Conservation (phyloP, 192 early-diverging fungal genomes). For the Coemansia sp. region DNA sequence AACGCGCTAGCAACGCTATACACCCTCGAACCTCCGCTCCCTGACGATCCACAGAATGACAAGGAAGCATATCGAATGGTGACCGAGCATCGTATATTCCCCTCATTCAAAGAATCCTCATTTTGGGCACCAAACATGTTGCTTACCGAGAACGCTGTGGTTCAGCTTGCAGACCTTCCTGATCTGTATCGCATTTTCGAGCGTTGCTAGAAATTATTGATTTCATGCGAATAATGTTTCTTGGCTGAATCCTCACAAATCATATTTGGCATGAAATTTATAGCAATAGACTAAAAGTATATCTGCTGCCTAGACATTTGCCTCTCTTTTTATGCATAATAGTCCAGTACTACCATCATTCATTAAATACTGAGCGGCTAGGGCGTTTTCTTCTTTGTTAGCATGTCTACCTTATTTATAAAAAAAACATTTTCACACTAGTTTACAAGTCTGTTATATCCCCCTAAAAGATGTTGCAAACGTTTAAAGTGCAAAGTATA, state of each 20-base stretch:
- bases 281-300: no score
- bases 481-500: no score
- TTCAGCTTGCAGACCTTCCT: constrained; percentile 78
- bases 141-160: constrained; percentile 61
- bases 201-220: constrained; percentile 71
- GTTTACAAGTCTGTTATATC: no score
- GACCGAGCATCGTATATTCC: constrained; percentile 80
- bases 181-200: constrained; percentile 97
- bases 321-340: no score
- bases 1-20: constrained; percentile 56
- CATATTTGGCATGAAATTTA: no score
- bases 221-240: not conserved
- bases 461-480: no score
- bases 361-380: not conserved
- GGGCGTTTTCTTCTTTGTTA: not conserved
- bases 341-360: no score
- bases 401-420: no score
- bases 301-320: no score
- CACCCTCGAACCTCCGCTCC: constrained; percentile 52
- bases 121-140: constrained; percentile 69
- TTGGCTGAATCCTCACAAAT: no score
- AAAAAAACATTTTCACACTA: no score
- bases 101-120: constrained; percentile 67
- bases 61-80: constrained; percentile 61
- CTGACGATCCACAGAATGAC: constrained; percentile 28